phyloP scores from a whole-genome alignment of 192 early-diverging fungal genomes.

The Podila horticola region DNA sequence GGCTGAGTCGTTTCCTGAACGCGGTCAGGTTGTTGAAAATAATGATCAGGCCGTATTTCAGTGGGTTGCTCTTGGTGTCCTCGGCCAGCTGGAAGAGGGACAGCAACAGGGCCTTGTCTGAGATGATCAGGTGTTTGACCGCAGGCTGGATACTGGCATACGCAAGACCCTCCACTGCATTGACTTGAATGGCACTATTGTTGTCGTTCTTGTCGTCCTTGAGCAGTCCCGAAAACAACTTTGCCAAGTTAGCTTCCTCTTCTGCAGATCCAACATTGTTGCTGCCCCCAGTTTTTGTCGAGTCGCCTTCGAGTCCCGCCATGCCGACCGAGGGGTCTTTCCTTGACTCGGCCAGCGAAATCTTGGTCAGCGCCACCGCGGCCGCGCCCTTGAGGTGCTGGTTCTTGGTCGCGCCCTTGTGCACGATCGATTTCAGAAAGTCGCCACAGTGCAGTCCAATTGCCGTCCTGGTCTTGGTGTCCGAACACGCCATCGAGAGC shows the following conservation, averaged over 20 bases:
- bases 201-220: slow-evolving; percentile 50
- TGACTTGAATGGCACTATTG: slow-evolving; percentile 47
- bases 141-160: slow-evolving; percentile 78
- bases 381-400: slow-evolving; percentile 64
- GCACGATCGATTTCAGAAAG: slow-evolving; percentile 60
- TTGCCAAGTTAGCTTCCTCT: slow-evolving; percentile 55
- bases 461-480: slow-evolving; percentile 67
- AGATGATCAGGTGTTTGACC: slow-evolving; percentile 76
- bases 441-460: slow-evolving; percentile 62
- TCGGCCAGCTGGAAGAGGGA: slow-evolving; percentile 63
- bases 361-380: slow-evolving; percentile 71
- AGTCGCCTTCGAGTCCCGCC: slow-evolving; percentile 29
- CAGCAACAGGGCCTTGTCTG: slow-evolving; percentile 67
- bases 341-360: slow-evolving; percentile 54
- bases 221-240: slow-evolving; percentile 65
- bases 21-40: slow-evolving; percentile 83
- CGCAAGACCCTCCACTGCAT: slow-evolving; percentile 83
- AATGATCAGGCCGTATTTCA: slow-evolving; percentile 78
- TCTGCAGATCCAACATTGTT: slow-evolving; percentile 10
- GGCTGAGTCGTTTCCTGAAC: slow-evolving; percentile 72
- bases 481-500: slow-evolving; percentile 67
- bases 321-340: slow-evolving; percentile 30
- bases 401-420: slow-evolving; percentile 39
- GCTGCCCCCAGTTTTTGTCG: slow-evolving; percentile 33
- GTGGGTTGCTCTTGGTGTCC: slow-evolving; percentile 56